These are phyloP conservation scores for Lyophyllum semitale DNA, from an alignment of 768 basidiomycete species.

Conservation along the genomic window DNA sequence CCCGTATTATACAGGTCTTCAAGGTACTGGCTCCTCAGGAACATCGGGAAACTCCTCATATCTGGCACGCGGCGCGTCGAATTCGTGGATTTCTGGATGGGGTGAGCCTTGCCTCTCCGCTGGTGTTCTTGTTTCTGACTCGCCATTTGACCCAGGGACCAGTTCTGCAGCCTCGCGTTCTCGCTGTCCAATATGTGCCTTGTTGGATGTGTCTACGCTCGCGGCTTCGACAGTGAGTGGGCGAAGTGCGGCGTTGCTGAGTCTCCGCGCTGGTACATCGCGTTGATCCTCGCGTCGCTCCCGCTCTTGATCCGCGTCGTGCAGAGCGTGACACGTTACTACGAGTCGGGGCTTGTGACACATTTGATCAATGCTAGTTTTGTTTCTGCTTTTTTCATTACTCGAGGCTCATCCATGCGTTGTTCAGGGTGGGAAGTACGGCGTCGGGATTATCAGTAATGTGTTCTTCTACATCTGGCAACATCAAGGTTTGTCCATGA, in stretches of 20 bases:
- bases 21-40: slow-evolving; percentile 81
- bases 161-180: slow-evolving; percentile 80
- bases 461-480: slow-evolving; percentile 82
- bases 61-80: slow-evolving; percentile 78
- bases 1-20: slow-evolving; percentile 63
- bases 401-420: slow-evolving; percentile 3
- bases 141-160: slow-evolving; percentile 52
- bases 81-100: slow-evolving; percentile 91
- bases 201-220: slow-evolving; percentile 71
- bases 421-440: slow-evolving; percentile 82
- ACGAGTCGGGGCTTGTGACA: slow-evolving; percentile 68
- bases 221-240: slow-evolving; percentile 53
- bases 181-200: slow-evolving; percentile 73
- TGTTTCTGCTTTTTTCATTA: background rate
- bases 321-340: slow-evolving; percentile 87
- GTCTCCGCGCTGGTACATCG: slow-evolving; percentile 58
- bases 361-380: slow-evolving; percentile 83
- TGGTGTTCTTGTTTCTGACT: background rate
- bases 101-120: slow-evolving; percentile 43
- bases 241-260: slow-evolving; percentile 44
- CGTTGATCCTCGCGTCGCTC: slow-evolving; percentile 58
- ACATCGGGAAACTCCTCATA: slow-evolving; percentile 58
- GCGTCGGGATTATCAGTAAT: slow-evolving; percentile 61
- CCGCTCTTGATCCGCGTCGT: slow-evolving; percentile 79
- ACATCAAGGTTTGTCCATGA: slow-evolving; percentile 49